Evolutionary conservation across 2,329 filamentous ascomycete species (phyloP).

Genomic region (Scedosporium apiospermum): DNA sequence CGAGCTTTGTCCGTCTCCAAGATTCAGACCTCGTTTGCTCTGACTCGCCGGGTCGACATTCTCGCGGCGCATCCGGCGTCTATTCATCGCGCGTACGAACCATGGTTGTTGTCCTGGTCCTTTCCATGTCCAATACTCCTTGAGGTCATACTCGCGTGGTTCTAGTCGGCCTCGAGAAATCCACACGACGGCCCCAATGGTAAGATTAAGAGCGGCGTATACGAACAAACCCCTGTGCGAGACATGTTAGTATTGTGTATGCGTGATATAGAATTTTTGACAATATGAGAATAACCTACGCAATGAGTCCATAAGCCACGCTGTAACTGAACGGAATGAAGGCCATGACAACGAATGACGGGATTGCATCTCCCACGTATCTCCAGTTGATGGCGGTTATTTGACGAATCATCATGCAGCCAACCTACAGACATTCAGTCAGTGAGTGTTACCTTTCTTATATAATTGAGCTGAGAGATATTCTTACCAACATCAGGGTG

Average conservation of each 20-base stretch:
- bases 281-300: conserved; percentile 30
- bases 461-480: not conserved
- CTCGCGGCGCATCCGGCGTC: conserved; percentile 7
- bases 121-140: conserved; percentile 47
- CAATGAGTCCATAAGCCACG: conserved; percentile 68
- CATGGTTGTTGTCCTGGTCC: conserved; percentile 37
- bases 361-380: conserved; percentile 66
- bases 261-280: not conserved
- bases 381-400: conserved; percentile 68
- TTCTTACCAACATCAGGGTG: conserved; percentile 55
- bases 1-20: conserved; percentile 8
- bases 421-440: conserved; percentile 37
- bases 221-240: conserved; percentile 40
- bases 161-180: conserved; percentile 32
- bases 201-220: conserved; percentile 37
- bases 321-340: conserved; percentile 74
- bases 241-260: conserved; percentile 3
- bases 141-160: conserved; percentile 42
- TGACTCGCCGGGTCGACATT: conserved; percentile 3
- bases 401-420: conserved; percentile 69
- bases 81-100: conserved; percentile 29
- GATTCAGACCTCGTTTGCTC: conserved; percentile 9
- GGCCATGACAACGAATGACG: conserved; percentile 65
- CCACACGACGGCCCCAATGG: conserved; percentile 35
- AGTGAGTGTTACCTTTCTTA: not conserved